Evolutionary conservation across 306 rosid species (phyloP), one percentile per base, ranked within the genome.

Genomic region (Quercus rubra): DNA sequence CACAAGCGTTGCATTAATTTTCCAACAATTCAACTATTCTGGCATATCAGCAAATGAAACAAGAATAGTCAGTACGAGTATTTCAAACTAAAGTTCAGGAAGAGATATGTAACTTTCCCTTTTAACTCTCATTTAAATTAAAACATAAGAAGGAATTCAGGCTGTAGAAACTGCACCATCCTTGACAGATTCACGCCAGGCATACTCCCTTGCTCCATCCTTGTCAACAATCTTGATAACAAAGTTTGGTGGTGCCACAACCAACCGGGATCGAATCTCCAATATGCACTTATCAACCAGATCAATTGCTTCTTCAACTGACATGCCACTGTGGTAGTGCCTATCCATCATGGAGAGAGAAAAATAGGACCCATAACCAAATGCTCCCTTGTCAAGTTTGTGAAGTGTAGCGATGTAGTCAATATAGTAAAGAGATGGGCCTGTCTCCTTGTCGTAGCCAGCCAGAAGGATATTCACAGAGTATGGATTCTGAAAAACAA

Each of bases 331-430:
- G 31, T 89, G 94, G 80, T 77, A 94, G 90, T 92, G 97, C 87
- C 98, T 89, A 84, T 95, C 97, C 99, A 95, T 95, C 86, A 90
- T 87, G 38, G 98, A 75, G 55, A 95, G 96, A 23, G 99, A 82
- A 59, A 95, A 91, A 72, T 91, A 95, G 55, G 99, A 93, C 3
- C 97, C 99, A 61, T 91, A 95, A 43, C 99, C 99, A 73, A 93
- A 95, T 69, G 99, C 98, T 61, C 96, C 99, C 88, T 90, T 95
- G 56, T 95, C 98, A 85, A 95, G 94, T 90, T 95, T 95, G 96
- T 95, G 99, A 46, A 95, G 94, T 8, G 98, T 86, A 56, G 98
- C 97, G 71, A 94, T 92, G 88, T 94, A 94, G 76, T 94, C 98
- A 13, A 94, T 86, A 61, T 92, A 92, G 89, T 83, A 94, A n/a